These are phyloP conservation scores for Pholiota microspora DNA, from an alignment of 768 basidiomycete species.

Conservation along the genomic window DNA sequence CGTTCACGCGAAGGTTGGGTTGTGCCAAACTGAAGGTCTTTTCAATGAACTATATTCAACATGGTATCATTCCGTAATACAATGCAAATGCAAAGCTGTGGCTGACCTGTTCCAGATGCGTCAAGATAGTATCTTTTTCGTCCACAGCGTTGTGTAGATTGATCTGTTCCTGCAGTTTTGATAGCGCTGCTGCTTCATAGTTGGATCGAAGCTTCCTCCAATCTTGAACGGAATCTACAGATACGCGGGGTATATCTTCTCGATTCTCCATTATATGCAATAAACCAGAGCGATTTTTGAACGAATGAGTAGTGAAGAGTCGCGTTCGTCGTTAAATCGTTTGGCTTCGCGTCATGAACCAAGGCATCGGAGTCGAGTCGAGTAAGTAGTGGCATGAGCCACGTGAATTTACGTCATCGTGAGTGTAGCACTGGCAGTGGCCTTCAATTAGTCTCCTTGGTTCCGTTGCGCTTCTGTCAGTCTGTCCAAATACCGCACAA, in stretches of 20 bases:
- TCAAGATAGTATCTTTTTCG: constrained; percentile 47
- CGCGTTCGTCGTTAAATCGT: too few relatives aligned
- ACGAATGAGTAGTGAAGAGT: too few relatives aligned
- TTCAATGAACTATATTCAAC: constrained; percentile 62
- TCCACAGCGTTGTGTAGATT: constrained; percentile 32
- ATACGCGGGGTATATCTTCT: constrained; percentile 49
- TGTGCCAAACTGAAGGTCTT: constrained; percentile 58
- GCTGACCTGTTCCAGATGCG: constrained; percentile 50
- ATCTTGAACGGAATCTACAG: constrained; percentile 62
- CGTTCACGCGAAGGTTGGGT: constrained; percentile 78
- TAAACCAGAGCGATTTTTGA: background rate
- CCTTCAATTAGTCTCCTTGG: background rate
- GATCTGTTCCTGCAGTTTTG: constrained; percentile 46
- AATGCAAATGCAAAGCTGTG: too few relatives aligned
- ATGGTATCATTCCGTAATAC: too few relatives aligned
- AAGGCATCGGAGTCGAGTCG: too few relatives aligned
- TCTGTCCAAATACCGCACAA: background rate
- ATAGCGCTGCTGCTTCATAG: constrained; percentile 44
- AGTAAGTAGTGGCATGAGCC: too few relatives aligned
- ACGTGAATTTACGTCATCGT: background rate
- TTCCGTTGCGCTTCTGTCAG: background rate
- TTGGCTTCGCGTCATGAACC: too few relatives aligned
- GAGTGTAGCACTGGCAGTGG: background rate
- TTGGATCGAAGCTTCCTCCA: constrained; percentile 63
- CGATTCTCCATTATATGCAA: constrained; percentile 32